Conservation (phyloP, 352 stramenopile genomes). For the Albugo laibachii region DNA sequence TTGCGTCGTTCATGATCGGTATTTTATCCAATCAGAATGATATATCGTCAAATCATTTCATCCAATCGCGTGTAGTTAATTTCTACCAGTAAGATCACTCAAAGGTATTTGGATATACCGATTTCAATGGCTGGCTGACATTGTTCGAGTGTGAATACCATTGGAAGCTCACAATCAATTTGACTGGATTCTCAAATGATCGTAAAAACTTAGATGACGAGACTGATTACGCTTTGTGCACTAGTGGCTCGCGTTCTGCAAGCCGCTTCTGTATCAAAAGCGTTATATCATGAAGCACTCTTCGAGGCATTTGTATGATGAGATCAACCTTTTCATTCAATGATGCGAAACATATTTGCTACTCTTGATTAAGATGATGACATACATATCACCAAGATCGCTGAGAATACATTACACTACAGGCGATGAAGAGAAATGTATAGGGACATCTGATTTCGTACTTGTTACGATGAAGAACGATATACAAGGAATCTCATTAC, state of each 20-base stretch:
- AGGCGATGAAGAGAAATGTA: slow-evolving; percentile 75
- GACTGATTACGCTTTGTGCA: slow-evolving; percentile 45
- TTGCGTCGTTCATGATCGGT: no score
- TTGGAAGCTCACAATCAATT: no score
- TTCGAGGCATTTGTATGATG: slow-evolving; percentile 87
- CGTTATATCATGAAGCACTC: slow-evolving; percentile 41
- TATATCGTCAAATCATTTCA: no score
- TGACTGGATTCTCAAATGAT: slow-evolving; percentile 49
- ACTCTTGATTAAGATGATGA: slow-evolving; percentile 82
- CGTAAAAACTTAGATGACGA: slow-evolving; percentile 81
- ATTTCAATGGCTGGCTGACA: no score
- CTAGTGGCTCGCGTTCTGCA: slow-evolving; percentile 19
- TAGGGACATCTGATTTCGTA: slow-evolving; percentile 69
- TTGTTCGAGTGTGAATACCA: no score
- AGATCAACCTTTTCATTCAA: slow-evolving; percentile 39
- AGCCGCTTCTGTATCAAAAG: slow-evolving; percentile 14
- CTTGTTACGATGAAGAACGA: slow-evolving; percentile 11
- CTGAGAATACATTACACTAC: slow-evolving; percentile 36
- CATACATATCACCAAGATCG: slow-evolving; percentile 82
- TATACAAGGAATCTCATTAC: slow-evolving; percentile 82
- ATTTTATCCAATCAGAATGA: no score
- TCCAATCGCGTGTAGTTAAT: no score
- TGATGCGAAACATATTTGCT: slow-evolving; percentile 84
- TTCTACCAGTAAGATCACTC: no score
- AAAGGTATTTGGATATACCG: no score